phyloP scores from a whole-genome alignment of 106 monocot species.

The Dendrobium catenatum region DNA sequence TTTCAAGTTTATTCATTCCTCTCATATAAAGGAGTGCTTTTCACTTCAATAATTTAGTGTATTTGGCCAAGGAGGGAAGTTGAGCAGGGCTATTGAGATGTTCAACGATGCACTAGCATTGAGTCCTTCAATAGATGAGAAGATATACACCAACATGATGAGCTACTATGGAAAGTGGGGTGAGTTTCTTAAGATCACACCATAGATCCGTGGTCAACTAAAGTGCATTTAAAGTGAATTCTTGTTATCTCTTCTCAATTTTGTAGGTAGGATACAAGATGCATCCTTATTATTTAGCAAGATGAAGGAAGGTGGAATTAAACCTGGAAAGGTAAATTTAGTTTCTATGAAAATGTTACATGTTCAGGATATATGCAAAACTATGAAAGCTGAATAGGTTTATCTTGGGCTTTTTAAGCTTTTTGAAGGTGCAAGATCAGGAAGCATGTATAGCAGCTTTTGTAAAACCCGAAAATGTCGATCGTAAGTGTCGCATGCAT shows the following conservation, averaged over 20 bases:
- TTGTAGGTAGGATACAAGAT: constrained; percentile 66
- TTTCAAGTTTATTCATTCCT: background rate
- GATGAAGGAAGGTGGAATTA: constrained; percentile 88
- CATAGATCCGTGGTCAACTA: background rate
- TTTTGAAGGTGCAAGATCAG: background rate
- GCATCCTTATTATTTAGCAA: constrained; percentile 61
- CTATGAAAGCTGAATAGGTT: background rate
- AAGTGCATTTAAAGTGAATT: background rate
- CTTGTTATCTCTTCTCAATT: background rate
- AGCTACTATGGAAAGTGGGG: constrained; percentile 82
- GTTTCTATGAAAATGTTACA: background rate
- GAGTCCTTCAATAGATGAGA: constrained; percentile 66
- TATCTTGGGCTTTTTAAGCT: background rate
- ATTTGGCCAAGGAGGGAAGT: constrained; percentile 88
- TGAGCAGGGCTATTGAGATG: constrained; percentile 81
- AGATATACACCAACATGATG: constrained; percentile 94
- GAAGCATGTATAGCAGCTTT: too few species aligned
- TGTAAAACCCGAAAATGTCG: too few species aligned
- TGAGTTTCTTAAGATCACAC: constrained; percentile 11
- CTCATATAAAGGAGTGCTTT: background rate
- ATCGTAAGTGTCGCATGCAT: too few species aligned
- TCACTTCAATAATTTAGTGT: constrained; percentile 48
- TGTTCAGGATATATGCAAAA: too few species aligned
- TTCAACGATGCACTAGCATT: constrained; percentile 54
- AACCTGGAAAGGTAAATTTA: constrained; percentile 75